Evolutionary conservation across 1,284 basidiomycete species (phyloP).

Genomic region (Phellinidium pouzarii): DNA sequence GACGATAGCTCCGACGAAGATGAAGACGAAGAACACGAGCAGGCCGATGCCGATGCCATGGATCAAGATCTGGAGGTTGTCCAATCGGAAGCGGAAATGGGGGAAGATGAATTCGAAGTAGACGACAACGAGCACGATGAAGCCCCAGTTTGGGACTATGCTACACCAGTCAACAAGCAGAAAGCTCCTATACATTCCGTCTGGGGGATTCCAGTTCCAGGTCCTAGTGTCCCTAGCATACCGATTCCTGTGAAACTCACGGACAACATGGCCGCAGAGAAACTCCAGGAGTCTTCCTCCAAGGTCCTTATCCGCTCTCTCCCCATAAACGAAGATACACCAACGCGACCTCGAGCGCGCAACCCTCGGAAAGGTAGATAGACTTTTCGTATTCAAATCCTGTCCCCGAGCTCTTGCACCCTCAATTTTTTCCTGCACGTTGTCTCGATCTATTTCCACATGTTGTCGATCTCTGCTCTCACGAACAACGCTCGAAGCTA

Average conservation of each 20-base stretch:
- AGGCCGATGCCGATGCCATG: constrained; percentile 60
- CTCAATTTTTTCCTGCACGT: background rate
- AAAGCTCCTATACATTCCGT: constrained; percentile 2
- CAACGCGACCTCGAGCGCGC: constrained; percentile 16
- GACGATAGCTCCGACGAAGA: constrained; percentile 36
- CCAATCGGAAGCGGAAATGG: constrained; percentile 43
- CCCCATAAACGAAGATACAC: constrained; percentile 17
- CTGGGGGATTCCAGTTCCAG: background rate
- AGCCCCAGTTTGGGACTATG: constrained; percentile 6
- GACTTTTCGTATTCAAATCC: background rate
- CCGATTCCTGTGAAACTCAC: constrained; percentile 1
- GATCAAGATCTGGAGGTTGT: constrained; percentile 52
- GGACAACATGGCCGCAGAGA: constrained; percentile 7
- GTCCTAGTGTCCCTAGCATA: background rate
- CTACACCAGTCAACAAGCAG: constrained; percentile 14
- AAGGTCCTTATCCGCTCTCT: constrained; percentile 4
- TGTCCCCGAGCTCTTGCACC: background rate
- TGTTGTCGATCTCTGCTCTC: constrained; percentile 3
- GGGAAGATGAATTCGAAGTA: constrained; percentile 37
- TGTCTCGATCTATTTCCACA: background rate
- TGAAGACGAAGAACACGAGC: constrained; percentile 44
- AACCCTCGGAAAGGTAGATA: constrained; percentile 10
- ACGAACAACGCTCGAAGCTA: background rate
- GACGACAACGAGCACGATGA: constrained; percentile 29
- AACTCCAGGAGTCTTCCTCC: constrained; percentile 1